These are phyloP conservation scores for Sistotremastrum niveocremeum DNA, from an alignment of 768 basidiomycete genomes.

Conservation along the genomic window DNA sequence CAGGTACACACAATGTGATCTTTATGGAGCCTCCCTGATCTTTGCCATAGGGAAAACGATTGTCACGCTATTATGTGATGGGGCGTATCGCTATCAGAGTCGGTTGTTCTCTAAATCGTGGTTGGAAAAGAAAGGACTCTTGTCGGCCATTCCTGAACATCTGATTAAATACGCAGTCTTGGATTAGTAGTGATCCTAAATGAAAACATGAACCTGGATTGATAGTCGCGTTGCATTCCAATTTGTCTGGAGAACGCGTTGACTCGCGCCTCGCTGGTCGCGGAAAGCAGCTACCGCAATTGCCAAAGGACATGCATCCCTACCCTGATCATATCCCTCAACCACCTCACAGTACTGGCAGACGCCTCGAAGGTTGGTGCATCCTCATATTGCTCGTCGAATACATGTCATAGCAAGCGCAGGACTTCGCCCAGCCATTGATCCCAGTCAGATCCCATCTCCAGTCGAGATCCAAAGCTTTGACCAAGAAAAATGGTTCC, in stretches of 20 bases:
- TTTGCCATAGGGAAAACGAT: slow-evolving; percentile 52
- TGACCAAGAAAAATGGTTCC: slow-evolving; percentile 71
- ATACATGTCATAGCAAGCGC: background rate
- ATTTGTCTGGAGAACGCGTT: no score
- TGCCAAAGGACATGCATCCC: slow-evolving; percentile 22
- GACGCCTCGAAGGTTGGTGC: slow-evolving; percentile 26
- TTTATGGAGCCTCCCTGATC: background rate
- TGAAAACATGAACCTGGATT: no score
- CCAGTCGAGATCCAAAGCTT: slow-evolving; percentile 65
- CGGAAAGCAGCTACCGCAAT: no score
- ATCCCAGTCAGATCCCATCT: slow-evolving; percentile 85
- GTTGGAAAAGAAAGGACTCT: slow-evolving; percentile 70
- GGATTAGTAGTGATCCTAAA: slow-evolving; percentile 26
- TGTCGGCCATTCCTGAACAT: slow-evolving; percentile 65
- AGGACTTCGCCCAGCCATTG: slow-evolving; percentile 75
- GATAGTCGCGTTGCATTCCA: no score
- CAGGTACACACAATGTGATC: slow-evolving; percentile 33
- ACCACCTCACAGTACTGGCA: slow-evolving; percentile 53
- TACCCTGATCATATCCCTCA: slow-evolving; percentile 46
- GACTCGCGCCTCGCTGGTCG: no score
- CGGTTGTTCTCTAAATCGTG: slow-evolving; percentile 90
- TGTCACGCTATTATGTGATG: slow-evolving; percentile 86
- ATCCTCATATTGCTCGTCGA: slow-evolving; percentile 2
- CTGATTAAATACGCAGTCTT: slow-evolving; percentile 85
- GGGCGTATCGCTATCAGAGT: slow-evolving; percentile 95